Evolutionary conservation across 306 rosid genomes (phyloP).

Genomic region (Cucurbita argyrosperma): DNA sequence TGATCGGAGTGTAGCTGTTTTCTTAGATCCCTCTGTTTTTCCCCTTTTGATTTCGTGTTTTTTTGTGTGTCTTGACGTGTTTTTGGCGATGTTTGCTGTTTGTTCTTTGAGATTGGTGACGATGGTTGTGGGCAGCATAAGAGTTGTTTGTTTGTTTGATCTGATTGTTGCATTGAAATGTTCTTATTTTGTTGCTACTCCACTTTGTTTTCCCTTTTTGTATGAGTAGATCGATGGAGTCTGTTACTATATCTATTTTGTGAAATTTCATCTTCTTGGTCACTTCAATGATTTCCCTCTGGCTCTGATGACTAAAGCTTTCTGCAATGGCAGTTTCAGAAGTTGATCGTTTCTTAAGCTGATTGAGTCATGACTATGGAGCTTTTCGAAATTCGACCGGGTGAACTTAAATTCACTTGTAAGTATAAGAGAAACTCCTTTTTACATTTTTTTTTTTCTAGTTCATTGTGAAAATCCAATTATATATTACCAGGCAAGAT

Average conservation of each 20-base stretch:
- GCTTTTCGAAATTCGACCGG: slow-evolving; percentile 61
- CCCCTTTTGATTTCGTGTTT: neutral
- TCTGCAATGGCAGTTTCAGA: neutral
- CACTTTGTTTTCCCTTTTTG: neutral
- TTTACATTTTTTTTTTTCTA: neutral
- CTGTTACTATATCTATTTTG: neutral
- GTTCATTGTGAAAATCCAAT: neutral
- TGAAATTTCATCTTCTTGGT: neutral
- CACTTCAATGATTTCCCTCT: neutral
- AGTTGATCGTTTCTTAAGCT: neutral
- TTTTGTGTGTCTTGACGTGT: neutral
- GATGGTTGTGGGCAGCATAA: neutral
- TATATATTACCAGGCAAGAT: neutral
- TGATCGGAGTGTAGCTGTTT: neutral
- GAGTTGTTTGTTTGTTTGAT: neutral
- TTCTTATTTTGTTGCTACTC: neutral
- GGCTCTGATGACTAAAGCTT: neutral
- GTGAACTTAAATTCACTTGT: slow-evolving; percentile 67
- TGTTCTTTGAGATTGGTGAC: neutral
- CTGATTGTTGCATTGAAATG: neutral
- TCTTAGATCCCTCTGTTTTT: neutral
- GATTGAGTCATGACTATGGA: slow-evolving; percentile 38
- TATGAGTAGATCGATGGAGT: neutral
- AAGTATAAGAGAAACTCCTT: slow-evolving; percentile 10
- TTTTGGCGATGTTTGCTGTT: neutral